These are phyloP conservation scores for Penicillium aurantiogriseum DNA, from an alignment of 2,329 filamentous ascomycete species.

Conservation along the genomic window DNA sequence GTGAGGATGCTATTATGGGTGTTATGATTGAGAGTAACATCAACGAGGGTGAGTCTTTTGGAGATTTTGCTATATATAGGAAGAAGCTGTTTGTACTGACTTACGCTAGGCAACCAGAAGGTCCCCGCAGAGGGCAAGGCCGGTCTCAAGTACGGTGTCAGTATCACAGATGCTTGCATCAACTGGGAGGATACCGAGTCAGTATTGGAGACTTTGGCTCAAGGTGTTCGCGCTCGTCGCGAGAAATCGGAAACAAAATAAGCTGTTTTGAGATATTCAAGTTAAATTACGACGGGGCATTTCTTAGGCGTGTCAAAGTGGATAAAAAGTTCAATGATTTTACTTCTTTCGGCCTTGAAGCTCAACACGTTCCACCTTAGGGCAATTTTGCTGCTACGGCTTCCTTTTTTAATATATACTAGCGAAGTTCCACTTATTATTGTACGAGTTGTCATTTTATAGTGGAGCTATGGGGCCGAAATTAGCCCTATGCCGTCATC, in stretches of 20 bases:
- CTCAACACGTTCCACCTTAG: not conserved
- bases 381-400: not conserved
- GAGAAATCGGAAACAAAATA: constrained; percentile 40
- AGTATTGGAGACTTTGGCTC: constrained; percentile 74
- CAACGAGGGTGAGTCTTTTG: constrained; percentile 67
- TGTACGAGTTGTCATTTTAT: not conserved
- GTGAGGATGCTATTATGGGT: constrained; percentile 86
- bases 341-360: not conserved
- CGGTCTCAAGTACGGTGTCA: constrained; percentile 87
- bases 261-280: constrained; percentile 1
- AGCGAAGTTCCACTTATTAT: not conserved
- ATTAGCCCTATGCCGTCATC: constrained; percentile 1
- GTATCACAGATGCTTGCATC: constrained; percentile 97
- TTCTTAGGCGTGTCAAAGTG: constrained; percentile 4
- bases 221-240: constrained; percentile 73
- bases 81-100: constrained; percentile 5
- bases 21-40: constrained; percentile 99
- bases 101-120: constrained; percentile 72
- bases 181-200: constrained; percentile 84
- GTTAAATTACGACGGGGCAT: constrained; percentile 1
- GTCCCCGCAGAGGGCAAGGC: constrained; percentile 81
- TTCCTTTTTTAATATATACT: not conserved
- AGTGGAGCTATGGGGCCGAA: not conserved
- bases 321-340: constrained; percentile 4
- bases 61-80: not conserved